Conservation (phyloP, 1,284 basidiomycete species). For the Ustanciosporium gigantosporum region DNA sequence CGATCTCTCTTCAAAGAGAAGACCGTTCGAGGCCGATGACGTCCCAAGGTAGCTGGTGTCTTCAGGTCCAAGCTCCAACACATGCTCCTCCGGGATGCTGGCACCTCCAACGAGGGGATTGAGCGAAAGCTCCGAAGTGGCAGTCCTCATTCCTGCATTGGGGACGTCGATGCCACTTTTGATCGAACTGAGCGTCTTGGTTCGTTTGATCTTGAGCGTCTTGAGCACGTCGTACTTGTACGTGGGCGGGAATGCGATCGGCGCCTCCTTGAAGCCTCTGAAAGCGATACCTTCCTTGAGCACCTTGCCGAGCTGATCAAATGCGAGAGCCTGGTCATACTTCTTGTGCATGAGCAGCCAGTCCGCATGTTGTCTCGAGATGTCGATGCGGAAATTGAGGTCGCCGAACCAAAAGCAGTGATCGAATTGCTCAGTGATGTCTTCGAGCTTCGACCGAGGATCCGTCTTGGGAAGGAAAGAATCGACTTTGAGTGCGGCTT, state of each 20-base stretch:
- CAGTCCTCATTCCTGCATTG: background rate
- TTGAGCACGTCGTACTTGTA: constrained; percentile 78
- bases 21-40: background rate
- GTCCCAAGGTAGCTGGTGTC: background rate
- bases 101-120: constrained; percentile 19
- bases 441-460: constrained; percentile 63
- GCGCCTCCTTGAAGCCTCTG: constrained; percentile 68
- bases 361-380: constrained; percentile 65
- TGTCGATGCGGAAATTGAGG: constrained; percentile 63
- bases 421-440: constrained; percentile 80
- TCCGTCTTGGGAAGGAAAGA: constrained; percentile 69
- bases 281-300: constrained; percentile 68
- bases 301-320: constrained; percentile 77
- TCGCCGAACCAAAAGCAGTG: constrained; percentile 69
- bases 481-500: constrained; percentile 65
- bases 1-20: background rate
- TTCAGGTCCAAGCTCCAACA: background rate
- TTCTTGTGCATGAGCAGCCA: constrained; percentile 65
- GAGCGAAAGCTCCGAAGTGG: constrained; percentile 1
- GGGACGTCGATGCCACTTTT: constrained; percentile 17
- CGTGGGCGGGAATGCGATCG: constrained; percentile 63
- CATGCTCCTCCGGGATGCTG: constrained; percentile 22
- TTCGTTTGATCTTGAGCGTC: constrained; percentile 61
- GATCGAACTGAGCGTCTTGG: constrained; percentile 13
- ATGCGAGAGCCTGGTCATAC: constrained; percentile 65